These are phyloP conservation scores for Dujonia santamariae DNA, from an alignment of 1,139 yeast species.

Conservation along the genomic window DNA sequence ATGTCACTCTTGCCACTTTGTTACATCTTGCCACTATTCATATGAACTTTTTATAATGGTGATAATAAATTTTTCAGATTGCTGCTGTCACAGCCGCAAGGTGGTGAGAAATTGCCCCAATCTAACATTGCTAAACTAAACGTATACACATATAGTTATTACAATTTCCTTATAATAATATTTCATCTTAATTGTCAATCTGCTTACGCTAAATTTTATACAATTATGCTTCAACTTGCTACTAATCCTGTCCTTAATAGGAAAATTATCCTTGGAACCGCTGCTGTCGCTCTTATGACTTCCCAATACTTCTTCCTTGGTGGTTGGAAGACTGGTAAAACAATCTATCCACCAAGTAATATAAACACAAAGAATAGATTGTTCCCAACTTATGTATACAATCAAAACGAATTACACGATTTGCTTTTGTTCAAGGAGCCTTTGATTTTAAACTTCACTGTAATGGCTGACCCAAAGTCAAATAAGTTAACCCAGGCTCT, in stretches of 20 bases:
- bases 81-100: too few species aligned
- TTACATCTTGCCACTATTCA: too few species aligned
- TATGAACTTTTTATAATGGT: too few species aligned
- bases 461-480: constrained; percentile 60
- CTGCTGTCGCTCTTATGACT: constrained; percentile 10
- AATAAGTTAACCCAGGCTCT: constrained; percentile 64
- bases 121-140: too few species aligned
- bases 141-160: too few species aligned
- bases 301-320: constrained; percentile 11
- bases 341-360: constrained; percentile 39
- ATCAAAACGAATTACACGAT: constrained; percentile 53
- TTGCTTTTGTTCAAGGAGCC: constrained; percentile 57
- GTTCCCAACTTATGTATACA: constrained; percentile 42
- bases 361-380: constrained; percentile 41
- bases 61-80: too few species aligned
- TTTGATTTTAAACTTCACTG: constrained; percentile 67
- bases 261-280: constrained; percentile 9
- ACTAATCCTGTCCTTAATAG: constrained; percentile 5
- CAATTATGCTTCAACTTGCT: constrained; percentile 8
- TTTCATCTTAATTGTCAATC: too few species aligned
- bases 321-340: constrained; percentile 6
- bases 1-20: too few species aligned
- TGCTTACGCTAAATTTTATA: too few species aligned
- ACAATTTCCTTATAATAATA: too few species aligned
- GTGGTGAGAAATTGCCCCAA: too few species aligned